phyloP scores from a whole-genome alignment of 1,284 basidiomycete species.

The Marasmius fiardii region DNA sequence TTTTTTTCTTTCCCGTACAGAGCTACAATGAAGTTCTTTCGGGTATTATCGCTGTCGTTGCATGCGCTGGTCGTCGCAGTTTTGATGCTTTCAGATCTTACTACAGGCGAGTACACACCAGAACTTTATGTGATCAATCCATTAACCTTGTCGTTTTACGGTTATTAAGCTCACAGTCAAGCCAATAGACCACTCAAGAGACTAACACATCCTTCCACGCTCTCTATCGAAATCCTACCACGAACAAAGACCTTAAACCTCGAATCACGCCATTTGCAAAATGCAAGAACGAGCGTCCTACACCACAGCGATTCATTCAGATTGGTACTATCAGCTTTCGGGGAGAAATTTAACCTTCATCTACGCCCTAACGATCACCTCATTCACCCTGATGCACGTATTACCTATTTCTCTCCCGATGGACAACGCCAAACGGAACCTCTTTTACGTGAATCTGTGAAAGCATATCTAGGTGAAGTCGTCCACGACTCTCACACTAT shows the following conservation, averaged over 20 bases:
- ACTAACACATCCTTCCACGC: conserved; percentile 55
- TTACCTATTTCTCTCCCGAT: conserved; percentile 52
- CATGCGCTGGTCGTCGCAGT: conserved; percentile 3
- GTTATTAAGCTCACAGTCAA: conserved; percentile 45
- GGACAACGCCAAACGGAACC: conserved; percentile 43
- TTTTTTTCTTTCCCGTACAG: no score
- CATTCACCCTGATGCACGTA: conserved; percentile 71
- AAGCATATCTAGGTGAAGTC: conserved; percentile 70
- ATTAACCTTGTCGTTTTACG: not conserved
- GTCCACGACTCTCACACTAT: conserved; percentile 47
- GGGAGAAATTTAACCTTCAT: conserved; percentile 62
- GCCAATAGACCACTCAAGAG: conserved; percentile 54
- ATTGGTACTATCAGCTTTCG: conserved; percentile 61
- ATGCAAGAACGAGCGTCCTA: conserved; percentile 26
- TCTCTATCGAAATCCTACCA: conserved; percentile 66
- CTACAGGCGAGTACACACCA: not conserved
- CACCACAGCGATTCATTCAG: conserved; percentile 64
- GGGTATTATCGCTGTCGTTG: not conserved
- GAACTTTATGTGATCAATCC: no score
- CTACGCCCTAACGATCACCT: conserved; percentile 74
- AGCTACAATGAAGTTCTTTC: not conserved
- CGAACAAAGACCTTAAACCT: conserved; percentile 27
- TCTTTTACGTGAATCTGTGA: conserved; percentile 51
- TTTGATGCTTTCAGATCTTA: not conserved
- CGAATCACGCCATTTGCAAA: conserved; percentile 8